A percentile compares a stretch with the other conserved stretches of the same genome.
Conservation (phyloP, 2,329 filamentous ascomycete species). For the Diaporthe aspalathi region DNA sequence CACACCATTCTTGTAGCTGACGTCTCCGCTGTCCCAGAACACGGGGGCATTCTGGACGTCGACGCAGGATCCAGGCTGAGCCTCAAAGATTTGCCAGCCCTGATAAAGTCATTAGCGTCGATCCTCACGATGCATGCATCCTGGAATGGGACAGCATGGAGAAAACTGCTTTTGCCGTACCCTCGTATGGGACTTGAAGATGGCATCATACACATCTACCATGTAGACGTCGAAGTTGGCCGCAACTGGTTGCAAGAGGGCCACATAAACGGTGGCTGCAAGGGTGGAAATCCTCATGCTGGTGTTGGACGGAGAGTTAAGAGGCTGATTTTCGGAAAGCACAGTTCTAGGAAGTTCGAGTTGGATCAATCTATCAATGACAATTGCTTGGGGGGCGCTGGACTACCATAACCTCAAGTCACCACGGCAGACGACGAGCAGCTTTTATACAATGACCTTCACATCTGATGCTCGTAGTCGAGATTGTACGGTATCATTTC, state of each 20-base stretch:
- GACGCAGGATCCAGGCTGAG: background rate
- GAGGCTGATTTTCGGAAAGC: background rate
- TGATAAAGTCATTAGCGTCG: background rate
- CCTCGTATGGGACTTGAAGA: background rate
- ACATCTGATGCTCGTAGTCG: background rate
- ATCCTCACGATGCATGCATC: too few species aligned
- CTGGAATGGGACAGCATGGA: background rate
- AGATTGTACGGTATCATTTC: background rate
- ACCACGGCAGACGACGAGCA: background rate
- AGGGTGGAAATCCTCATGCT: background rate
- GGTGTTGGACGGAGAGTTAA: fast-evolving
- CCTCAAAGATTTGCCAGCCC: conserved; percentile 19
- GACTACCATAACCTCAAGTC: background rate
- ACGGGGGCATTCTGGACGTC: conserved; percentile 15
- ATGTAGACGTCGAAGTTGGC: conserved; percentile 18
- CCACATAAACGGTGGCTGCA: background rate
- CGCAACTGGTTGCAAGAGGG: conserved; percentile 5
- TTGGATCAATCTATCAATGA: background rate
- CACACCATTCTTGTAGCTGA: conserved; percentile 3
- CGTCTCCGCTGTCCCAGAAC: conserved; percentile 2
- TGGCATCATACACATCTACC: conserved; percentile 18
- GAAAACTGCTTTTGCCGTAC: background rate
- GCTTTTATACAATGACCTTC: background rate
- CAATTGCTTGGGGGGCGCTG: background rate
- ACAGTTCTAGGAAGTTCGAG: too few species aligned